A percentile compares a stretch with the other conserved stretches of the same genome.
phyloP scores from a whole-genome alignment of 2,329 filamentous ascomycete genomes.

The Fusarium xylarioides region DNA sequence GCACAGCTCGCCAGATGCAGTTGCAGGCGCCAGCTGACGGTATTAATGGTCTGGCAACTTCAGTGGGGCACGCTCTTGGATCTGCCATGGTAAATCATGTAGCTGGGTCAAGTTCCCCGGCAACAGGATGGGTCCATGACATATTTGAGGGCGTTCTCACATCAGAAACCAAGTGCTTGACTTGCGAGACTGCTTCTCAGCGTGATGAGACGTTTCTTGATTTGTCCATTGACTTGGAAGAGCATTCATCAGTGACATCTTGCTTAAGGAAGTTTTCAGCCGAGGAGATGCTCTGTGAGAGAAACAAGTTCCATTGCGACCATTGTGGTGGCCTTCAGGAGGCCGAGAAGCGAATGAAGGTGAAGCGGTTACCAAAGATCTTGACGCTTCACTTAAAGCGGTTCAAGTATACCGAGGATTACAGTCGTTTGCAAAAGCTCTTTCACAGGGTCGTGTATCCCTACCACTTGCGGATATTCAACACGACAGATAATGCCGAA shows the following conservation, averaged over 20 bases:
- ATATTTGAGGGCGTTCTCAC: conserved; percentile 95
- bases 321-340: conserved; percentile 96
- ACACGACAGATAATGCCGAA: conserved; percentile 94
- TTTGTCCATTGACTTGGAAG: conserved; percentile 92
- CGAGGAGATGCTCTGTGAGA: conserved; percentile 97
- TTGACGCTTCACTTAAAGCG: conserved; percentile 93
- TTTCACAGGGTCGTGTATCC: conserved; percentile 98
- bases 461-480: conserved; percentile 95
- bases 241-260: conserved; percentile 95
- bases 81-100: conserved; percentile 49
- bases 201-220: conserved; percentile 96
- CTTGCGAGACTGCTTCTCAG: conserved; percentile 94
- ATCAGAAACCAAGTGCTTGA: conserved; percentile 95
- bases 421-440: conserved; percentile 91
- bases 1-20: conserved; percentile 75
- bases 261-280: conserved; percentile 96
- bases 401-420: conserved; percentile 98
- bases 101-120: conserved; percentile 63
- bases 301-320: conserved; percentile 99
- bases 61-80: conserved; percentile 55
- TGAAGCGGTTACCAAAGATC: conserved; percentile 91
- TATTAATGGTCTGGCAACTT: conserved; percentile 57
- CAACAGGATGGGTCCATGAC: conserved; percentile 92
- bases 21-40: conserved; percentile 43
- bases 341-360: conserved; percentile 99